A percentile compares a stretch with the other conserved stretches of the same genome.
Evolutionary conservation across 768 basidiomycete genomes (phyloP).

Genomic region (Filobasidium wieringae): DNA sequence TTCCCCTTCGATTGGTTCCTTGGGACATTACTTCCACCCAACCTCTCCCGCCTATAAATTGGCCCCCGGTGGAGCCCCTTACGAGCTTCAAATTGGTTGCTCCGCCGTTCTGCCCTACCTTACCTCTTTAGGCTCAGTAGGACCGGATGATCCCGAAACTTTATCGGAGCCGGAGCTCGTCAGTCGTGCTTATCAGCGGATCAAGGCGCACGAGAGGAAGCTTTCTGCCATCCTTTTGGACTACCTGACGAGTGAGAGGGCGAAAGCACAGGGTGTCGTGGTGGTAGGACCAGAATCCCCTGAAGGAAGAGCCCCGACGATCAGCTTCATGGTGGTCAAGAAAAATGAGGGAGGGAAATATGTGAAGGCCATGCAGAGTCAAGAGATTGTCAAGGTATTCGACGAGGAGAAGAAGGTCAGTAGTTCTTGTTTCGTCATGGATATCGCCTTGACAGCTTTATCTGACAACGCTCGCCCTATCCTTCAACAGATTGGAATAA

Average conservation of each 20-base stretch:
- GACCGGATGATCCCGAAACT: conserved; percentile 10
- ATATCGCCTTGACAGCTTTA: not conserved
- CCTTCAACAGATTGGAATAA: conserved; percentile 54
- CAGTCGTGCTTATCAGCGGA: conserved; percentile 47
- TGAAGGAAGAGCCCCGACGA: conserved; percentile 50
- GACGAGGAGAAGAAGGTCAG: conserved; percentile 55
- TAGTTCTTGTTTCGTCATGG: conserved; percentile 17
- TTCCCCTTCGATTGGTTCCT: conserved; percentile 46
- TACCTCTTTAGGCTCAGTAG: conserved; percentile 42
- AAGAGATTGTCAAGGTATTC: conserved; percentile 53
- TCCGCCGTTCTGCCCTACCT: conserved; percentile 57
- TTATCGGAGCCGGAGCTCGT: conserved; percentile 32
- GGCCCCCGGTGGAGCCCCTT: conserved; percentile 62
- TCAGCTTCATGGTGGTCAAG: conserved; percentile 55
- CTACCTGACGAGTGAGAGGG: conserved; percentile 47
- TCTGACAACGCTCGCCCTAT: not conserved
- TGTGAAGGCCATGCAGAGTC: conserved; percentile 49
- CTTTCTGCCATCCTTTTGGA: conserved; percentile 49
- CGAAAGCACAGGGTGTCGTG: conserved; percentile 51
- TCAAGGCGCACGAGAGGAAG: conserved; percentile 52
- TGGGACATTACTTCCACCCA: conserved; percentile 60
- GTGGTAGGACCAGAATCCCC: conserved; percentile 53
- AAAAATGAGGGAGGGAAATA: conserved; percentile 33
- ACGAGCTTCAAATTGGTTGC: conserved; percentile 55
- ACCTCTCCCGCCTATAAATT: conserved; percentile 49